Evolutionary conservation across 2,329 filamentous ascomycete genomes (phyloP).

Genomic region (Clarireedia homoeocarpa): DNA sequence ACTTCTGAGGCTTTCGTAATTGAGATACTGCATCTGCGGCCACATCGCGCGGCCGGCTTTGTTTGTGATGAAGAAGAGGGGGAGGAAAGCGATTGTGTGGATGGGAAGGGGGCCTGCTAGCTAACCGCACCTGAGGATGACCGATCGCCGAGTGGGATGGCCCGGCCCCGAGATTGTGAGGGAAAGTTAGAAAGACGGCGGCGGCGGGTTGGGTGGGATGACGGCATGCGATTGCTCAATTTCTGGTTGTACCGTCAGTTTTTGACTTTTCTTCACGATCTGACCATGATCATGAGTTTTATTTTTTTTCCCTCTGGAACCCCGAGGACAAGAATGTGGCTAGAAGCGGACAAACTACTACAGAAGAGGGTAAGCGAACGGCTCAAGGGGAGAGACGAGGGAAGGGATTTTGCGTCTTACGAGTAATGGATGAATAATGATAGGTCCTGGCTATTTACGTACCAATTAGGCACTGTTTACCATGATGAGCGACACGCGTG

Average conservation of each 20-base stretch:
- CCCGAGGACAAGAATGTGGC: background rate
- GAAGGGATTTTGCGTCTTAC: background rate
- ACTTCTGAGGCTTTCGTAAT: conserved; percentile 2
- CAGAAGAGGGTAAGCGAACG: background rate
- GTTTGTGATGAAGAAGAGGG: conserved; percentile 1
- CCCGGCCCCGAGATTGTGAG: background rate
- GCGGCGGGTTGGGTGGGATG: background rate
- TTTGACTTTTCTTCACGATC: background rate
- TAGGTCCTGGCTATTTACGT: background rate
- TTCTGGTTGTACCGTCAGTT: background rate
- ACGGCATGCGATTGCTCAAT: conserved; percentile 13
- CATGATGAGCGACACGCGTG: conserved; percentile 13
- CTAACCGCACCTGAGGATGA: background rate
- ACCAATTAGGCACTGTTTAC: background rate
- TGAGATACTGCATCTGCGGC: conserved; percentile 9
- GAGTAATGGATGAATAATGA: background rate
- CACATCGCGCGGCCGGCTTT: conserved; percentile 4
- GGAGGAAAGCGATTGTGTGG: background rate
- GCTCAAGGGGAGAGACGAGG: background rate
- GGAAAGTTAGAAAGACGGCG: no score
- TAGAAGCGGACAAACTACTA: background rate
- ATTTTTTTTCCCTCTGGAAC: background rate
- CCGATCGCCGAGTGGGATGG: background rate
- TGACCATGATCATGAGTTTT: background rate
- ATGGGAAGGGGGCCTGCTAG: background rate